Evolutionary conservation across 176 grass and related monocot genomes (phyloP), one percentile per base, ranked within the genome.

Genomic region (Triticum turgidum): DNA sequence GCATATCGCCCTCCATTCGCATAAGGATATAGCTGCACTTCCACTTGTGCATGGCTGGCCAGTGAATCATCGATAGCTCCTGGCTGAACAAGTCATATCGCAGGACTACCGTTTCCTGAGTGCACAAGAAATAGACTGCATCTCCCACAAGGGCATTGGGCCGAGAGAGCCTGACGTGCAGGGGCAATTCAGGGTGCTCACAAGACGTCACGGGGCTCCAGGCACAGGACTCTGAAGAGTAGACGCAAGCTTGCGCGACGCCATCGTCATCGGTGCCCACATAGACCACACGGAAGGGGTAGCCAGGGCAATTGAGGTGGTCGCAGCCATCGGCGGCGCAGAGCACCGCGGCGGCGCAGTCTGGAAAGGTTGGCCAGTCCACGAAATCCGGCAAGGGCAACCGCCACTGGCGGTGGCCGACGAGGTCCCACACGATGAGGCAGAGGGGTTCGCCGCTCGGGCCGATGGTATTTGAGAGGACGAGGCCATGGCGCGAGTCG

Each of bases 271-370:
- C 73, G 1, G 8, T 54, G 45, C 25, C 73, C 45, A 76, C 2
- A 4, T 76, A 76, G 73, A 33, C 73, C 45, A 76, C 73, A 9
- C 51, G 73, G 45, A 76, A 76, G 25, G 45, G 73, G 25, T 47
- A 45, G 27, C 45, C 73, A 76, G 18, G 25, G 73, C 73, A 76
- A 2, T 20, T 8, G 47, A 76, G 73, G 73, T 76, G 73, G 73
- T 76, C 73, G 27, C 45, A 76, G 14, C 73, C 73, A 20, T 76
- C 15, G 45, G 47, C 73, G 73, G 45, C 73, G 45, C 73, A 76
- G 73, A 76, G 45, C 25, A 76, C 73, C 45, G 73, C 73, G 25
- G 25, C 47, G 5, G 51, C 1, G 4, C 15, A 54, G 47, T 9
- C 73, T 18, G 73, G 24, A 24, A 76, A 1, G 72, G 5, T 7